phyloP scores from a whole-genome alignment of 495 filamentous ascomycete genomes.

The Penicillium bialowiezense region DNA sequence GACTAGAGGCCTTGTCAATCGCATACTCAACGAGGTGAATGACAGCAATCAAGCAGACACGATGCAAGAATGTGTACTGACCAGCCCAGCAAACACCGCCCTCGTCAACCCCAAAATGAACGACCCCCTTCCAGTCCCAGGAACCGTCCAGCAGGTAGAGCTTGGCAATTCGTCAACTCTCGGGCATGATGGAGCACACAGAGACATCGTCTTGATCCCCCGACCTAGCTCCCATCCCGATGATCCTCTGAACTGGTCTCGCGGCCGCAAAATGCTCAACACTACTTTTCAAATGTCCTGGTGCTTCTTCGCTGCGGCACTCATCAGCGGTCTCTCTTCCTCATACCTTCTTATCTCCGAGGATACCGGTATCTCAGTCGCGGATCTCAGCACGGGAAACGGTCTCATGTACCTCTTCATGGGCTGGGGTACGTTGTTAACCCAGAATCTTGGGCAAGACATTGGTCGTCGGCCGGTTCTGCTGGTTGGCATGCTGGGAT shows the following conservation, averaged over 20 bases:
- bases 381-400: slow-evolving; percentile 25
- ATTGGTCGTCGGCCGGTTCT: slow-evolving; percentile 32
- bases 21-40: too few relatives aligned
- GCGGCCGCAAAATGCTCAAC: slow-evolving; percentile 27
- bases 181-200: slow-evolving; percentile 20
- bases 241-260: slow-evolving; percentile 50
- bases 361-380: slow-evolving; percentile 32
- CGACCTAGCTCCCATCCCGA: slow-evolving; percentile 42
- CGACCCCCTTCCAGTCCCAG: slow-evolving; percentile 22
- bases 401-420: slow-evolving; percentile 36
- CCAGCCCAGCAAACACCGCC: too few relatives aligned
- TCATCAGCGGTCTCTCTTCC: slow-evolving; percentile 1
- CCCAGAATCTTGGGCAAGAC: slow-evolving; percentile 29
- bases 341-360: slow-evolving; percentile 1
- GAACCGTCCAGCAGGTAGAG: slow-evolving; percentile 40
- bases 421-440: slow-evolving; percentile 33
- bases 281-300: neutral
- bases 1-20: too few relatives aligned
- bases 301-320: neutral
- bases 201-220: slow-evolving; percentile 45
- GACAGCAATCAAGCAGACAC: too few relatives aligned
- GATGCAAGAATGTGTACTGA: too few relatives aligned
- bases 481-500: slow-evolving; percentile 26
- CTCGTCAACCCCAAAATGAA: neutral
- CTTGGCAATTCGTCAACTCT: slow-evolving; percentile 25